phyloP scores from a whole-genome alignment of 139 green algal genomes.

The Chlorella sorokiniana region DNA sequence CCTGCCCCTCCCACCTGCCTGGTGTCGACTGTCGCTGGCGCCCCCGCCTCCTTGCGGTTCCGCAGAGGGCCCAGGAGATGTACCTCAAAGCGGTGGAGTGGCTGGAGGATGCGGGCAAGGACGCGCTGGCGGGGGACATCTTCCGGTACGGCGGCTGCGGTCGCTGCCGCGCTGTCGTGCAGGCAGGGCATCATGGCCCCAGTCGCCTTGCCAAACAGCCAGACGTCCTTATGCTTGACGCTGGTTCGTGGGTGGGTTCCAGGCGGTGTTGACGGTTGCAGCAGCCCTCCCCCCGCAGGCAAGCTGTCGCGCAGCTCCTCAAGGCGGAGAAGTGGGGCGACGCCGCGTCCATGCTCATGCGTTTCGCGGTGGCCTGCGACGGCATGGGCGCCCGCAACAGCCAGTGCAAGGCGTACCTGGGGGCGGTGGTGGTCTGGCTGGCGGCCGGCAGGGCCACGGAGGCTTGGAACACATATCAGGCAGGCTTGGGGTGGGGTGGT shows the following conservation, averaged over 20 bases:
- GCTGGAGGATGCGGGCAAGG: conserved; percentile 64
- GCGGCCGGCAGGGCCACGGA: conserved; percentile 53
- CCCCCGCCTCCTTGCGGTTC: background rate
- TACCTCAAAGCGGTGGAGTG: conserved; percentile 50
- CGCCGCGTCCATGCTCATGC: conserved; percentile 59
- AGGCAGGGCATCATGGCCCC: too few relatives aligned
- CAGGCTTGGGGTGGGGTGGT: background rate
- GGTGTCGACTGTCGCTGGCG: background rate
- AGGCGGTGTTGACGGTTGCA: background rate
- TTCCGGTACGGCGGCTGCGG: conserved; percentile 43
- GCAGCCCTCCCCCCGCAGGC: conserved; percentile 15
- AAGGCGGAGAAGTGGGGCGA: conserved; percentile 51
- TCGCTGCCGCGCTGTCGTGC: background rate
- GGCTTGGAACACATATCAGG: conserved; percentile 65
- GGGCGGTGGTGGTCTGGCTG: conserved; percentile 72
- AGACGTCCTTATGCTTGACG: too few relatives aligned
- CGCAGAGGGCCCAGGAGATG: conserved; percentile 20
- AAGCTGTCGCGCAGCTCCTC: conserved; percentile 40
- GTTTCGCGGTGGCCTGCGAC: conserved; percentile 67
- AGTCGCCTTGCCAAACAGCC: too few relatives aligned
- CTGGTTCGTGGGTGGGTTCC: background rate
- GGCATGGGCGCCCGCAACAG: conserved; percentile 31
- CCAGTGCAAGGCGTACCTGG: conserved; percentile 74
- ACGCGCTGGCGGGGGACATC: conserved; percentile 52
- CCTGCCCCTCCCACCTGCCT: background rate